Base-by-base conservation (phyloP, 148 eudicot genomes). In the Fagopyrum esculentum region DNA sequence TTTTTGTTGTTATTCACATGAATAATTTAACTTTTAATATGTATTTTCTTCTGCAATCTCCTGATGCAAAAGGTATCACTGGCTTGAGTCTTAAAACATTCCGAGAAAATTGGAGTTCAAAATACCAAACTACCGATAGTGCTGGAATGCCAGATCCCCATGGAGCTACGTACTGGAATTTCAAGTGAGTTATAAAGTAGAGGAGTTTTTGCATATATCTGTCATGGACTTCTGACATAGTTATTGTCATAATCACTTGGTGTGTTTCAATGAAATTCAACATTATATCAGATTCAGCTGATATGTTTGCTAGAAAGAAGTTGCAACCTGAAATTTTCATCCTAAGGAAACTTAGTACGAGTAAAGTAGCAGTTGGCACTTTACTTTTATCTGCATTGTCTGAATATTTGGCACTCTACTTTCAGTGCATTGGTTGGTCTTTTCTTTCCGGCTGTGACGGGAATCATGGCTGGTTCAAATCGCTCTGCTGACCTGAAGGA, bases 381-480 rank as follows among this genome's bases (percentile, higher is more conserved):
- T 35, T 2, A 35, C 1, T 35, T 35, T 1, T 0, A 35, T 35
- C 40, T 35, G 40, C 40, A 35, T 35, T 35, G 0, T 35, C 52
- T 49, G 52, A 73, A 73, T 35, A 44, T 70, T 72, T 49, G 52
- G 51, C 70, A 72, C 74, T 73, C 51, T 22, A 69, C 81, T 87
- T 47, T 73, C 89, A 95, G 98, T 89, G 92, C 97, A 73, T 81
- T 95, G 91, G 98, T 95, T 78, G 97, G 98, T 68, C 96, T 95
- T 74, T 95, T 92, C 82, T 95, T 95, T 83, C 98, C 98, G 81
- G 98, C 98, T 77, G 98, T 95, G 45, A 90, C 98, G 4, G 98
- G 98, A 79, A 95, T 95, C 80, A 95, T 95, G 97, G 98, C 97
- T 72, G 98, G 98, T 75, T 95, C 98, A 66, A 95, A 95, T 82